phyloP scores from a whole-genome alignment of 495 filamentous ascomycete genomes.

The Mytilinidion resinicola region DNA sequence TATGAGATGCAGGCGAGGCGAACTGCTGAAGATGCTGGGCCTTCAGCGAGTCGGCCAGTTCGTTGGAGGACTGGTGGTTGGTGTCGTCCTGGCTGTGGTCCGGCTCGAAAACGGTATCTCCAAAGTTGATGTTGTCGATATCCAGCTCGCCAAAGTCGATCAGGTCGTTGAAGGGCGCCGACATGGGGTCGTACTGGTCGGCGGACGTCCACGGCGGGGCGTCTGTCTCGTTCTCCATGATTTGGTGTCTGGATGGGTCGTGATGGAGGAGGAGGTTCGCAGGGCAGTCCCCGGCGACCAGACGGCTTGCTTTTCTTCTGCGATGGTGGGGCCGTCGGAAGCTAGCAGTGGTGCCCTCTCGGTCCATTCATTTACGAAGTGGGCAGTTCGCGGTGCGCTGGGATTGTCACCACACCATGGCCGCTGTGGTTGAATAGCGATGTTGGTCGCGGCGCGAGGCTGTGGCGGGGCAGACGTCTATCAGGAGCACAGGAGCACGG shows the following conservation, averaged over 20 bases:
- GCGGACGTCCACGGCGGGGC: conserved; percentile 18
- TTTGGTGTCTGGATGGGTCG: not conserved
- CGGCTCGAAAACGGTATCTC: conserved; percentile 17
- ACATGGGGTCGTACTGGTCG: conserved; percentile 28
- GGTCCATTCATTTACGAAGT: not conserved
- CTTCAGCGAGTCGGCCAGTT: conserved; percentile 25
- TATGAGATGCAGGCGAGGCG: conserved; percentile 11
- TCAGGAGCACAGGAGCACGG: too few relatives aligned
- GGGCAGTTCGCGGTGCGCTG: not conserved
- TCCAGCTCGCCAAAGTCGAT: conserved; percentile 22
- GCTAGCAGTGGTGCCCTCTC: not conserved
- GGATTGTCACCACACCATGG: not conserved
- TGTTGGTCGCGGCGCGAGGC: not conserved
- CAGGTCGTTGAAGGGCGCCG: conserved; percentile 27
- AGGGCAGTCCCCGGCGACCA: not conserved
- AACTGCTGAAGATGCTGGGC: conserved; percentile 21
- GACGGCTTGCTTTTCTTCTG: not conserved
- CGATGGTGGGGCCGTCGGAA: not conserved
- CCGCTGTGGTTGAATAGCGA: not conserved
- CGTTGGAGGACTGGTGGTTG: conserved; percentile 15
- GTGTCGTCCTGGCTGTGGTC: conserved; percentile 8
- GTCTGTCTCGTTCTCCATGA: conserved; percentile 13
- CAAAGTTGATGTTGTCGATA: conserved; percentile 30
- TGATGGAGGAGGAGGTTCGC: not conserved
- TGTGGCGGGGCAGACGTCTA: not conserved